Conservation (phyloP, 495 filamentous ascomycete genomes). For the Aspergillus ellipticus region DNA sequence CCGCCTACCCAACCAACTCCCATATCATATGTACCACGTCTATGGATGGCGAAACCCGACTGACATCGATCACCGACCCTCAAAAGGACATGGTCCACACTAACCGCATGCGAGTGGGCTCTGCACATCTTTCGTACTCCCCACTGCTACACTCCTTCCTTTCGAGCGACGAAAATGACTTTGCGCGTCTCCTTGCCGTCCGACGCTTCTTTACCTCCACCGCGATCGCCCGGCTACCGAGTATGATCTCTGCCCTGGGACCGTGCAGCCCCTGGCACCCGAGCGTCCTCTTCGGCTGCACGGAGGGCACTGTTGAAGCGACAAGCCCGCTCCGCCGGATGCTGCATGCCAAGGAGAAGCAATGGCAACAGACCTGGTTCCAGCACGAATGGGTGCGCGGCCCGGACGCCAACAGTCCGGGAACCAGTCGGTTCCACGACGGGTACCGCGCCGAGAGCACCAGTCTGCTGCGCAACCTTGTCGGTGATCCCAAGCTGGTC, state of each 20-base stretch:
- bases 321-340: slow-evolving; percentile 55
- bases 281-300: slow-evolving; percentile 50
- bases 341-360: slow-evolving; percentile 49
- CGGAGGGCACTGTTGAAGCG: slow-evolving; percentile 51
- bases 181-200: slow-evolving; percentile 47
- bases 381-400: slow-evolving; percentile 53
- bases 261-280: slow-evolving; percentile 49
- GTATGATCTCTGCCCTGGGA: slow-evolving; percentile 38
- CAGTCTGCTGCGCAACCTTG: slow-evolving; percentile 29
- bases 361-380: slow-evolving; percentile 62
- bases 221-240: slow-evolving; percentile 32
- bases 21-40: slow-evolving; percentile 50
- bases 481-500: slow-evolving; percentile 28
- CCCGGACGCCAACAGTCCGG: slow-evolving; percentile 27
- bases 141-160: slow-evolving; percentile 53
- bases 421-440: slow-evolving; percentile 55
- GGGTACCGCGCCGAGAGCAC: slow-evolving; percentile 51
- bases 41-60: slow-evolving; percentile 56
- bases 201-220: slow-evolving; percentile 55
- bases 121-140: slow-evolving; percentile 50
- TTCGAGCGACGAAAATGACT: slow-evolving; percentile 56
- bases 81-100: slow-evolving; percentile 46
- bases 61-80: slow-evolving; percentile 53
- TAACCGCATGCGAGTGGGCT: slow-evolving; percentile 49
- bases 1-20: slow-evolving; percentile 58